Percentiles rank a stretch among this genome's conserved stretches.
These are phyloP conservation scores for Hibiscus trionum DNA, from an alignment of 345 rosid genomes.

Conservation along the genomic window DNA sequence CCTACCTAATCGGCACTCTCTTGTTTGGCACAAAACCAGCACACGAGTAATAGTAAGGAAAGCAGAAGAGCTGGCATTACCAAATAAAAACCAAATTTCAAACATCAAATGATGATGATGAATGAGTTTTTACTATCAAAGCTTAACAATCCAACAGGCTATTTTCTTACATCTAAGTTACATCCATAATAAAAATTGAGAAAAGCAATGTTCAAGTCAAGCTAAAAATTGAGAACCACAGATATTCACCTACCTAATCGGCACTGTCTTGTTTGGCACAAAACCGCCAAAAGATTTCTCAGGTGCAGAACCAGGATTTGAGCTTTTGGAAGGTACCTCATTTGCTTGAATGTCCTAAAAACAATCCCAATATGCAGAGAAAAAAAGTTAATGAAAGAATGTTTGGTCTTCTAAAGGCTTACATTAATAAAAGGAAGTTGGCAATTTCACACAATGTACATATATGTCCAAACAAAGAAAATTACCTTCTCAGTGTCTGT, in stretches of 20 bases:
- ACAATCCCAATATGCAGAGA: slow-evolving; percentile 22
- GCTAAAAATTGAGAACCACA: background rate
- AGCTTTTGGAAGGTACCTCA: slow-evolving; percentile 30
- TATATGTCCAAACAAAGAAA: background rate
- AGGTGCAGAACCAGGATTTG: slow-evolving; percentile 31
- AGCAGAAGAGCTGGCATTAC: background rate
- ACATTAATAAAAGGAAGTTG: background rate
- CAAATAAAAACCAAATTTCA: too few species aligned
- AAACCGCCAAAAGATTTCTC: slow-evolving; percentile 32
- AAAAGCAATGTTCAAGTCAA: too few species aligned
- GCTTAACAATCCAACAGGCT: too few species aligned
- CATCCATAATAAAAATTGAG: too few species aligned
- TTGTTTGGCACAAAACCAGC: slow-evolving; percentile 30
- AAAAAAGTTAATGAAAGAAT: background rate
- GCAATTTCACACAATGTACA: background rate
- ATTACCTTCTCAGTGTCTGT: slow-evolving; percentile 46
- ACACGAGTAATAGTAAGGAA: slow-evolving; percentile 12
- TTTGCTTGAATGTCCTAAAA: slow-evolving; percentile 36
- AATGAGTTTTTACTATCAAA: too few species aligned
- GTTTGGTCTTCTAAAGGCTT: background rate
- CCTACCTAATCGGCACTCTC: slow-evolving; percentile 52
- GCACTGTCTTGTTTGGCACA: slow-evolving; percentile 32
- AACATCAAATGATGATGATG: too few species aligned
- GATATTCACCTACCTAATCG: slow-evolving; percentile 47
- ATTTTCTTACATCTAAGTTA: too few species aligned